Conservation (phyloP, 192 early-diverging fungal genomes). For the Umbelopsis isabellina region DNA sequence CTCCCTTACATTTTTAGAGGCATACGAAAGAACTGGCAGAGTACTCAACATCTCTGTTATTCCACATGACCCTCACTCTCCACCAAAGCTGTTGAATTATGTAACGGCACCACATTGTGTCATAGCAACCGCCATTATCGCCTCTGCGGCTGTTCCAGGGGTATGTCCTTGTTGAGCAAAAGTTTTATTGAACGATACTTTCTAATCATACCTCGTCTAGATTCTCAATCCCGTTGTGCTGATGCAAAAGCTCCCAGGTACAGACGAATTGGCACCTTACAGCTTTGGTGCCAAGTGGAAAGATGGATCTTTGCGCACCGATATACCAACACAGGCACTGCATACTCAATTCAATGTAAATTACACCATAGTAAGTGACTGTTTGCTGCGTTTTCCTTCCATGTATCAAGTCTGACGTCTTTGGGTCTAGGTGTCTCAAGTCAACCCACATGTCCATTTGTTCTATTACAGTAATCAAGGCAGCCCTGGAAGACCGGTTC, state of each 20-base stretch:
- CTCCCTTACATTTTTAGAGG: slow-evolving; percentile 88
- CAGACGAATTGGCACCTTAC: slow-evolving; percentile 71
- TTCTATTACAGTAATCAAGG: slow-evolving; percentile 89
- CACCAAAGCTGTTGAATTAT: slow-evolving; percentile 87
- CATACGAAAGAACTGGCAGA: slow-evolving; percentile 84
- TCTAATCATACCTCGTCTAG: slow-evolving; percentile 1
- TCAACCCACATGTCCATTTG: slow-evolving; percentile 86
- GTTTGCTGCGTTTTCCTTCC: background rate
- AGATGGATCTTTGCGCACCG: slow-evolving; percentile 86
- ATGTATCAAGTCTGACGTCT: background rate
- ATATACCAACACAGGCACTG: slow-evolving; percentile 77
- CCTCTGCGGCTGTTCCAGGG: slow-evolving; percentile 84
- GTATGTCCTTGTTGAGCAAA: slow-evolving; percentile 24
- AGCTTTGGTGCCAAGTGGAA: slow-evolving; percentile 79
- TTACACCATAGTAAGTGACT: slow-evolving; percentile 72
- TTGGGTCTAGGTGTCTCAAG: slow-evolving; percentile 51
- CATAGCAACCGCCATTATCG: slow-evolving; percentile 83
- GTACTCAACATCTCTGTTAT: slow-evolving; percentile 86
- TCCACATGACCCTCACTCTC: slow-evolving; percentile 70
- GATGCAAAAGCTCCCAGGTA: slow-evolving; percentile 69
- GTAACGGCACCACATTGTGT: slow-evolving; percentile 84
- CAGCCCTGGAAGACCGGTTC: slow-evolving; percentile 72
- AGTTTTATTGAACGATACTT: too few species aligned
- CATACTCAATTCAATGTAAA: slow-evolving; percentile 83
- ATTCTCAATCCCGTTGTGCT: slow-evolving; percentile 83